Base-by-base conservation (phyloP, 805 yeast genomes). In the Saturnispora sanitii region DNA sequence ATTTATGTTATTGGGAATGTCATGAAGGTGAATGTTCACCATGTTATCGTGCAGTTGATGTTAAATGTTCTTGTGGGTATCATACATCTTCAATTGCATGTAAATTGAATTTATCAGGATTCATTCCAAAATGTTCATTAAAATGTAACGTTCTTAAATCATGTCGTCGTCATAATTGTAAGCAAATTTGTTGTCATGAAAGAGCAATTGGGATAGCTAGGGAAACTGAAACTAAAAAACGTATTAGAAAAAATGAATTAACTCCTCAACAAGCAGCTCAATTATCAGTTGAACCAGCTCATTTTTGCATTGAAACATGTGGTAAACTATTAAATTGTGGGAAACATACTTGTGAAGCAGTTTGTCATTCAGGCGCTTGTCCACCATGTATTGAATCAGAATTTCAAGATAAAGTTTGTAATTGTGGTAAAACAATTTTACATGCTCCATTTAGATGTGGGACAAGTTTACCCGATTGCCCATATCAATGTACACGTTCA, bases 371-470 rank as follows among this genome's bases (percentile, higher is more conserved):
- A 12, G 95, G 95, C 0, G 71, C 81, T 3, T 85, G 95, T 60
- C 73, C 77, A 3, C 82, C 87, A 11, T 85, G 95, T 56, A 56
- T 82, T 37, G 94, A 84, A 52, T 79, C 90, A 4, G 71, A 82
- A n/a, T 73, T 78, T 31, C 85, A 82, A 16, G 95, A 85, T 55
- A 62, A 82, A 49, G 72, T 76, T 3, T 85, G 95, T 54, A 71
- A 79, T 37, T 85, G 95, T 64, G 94, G 95, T 3, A 67, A 70
- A 47, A 85, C 95, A 0, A 70, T 82, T 3, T 67, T 85, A 5
- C 70, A 68, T 17, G 95, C 94, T 0, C 95, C 95, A 0, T 85
- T 84, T 8, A 64, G 95, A 48, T 85, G 95, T 62, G 95, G 95
- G 12, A 74, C 84, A 0, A 66, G 60, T 34, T 55, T 82, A 26